Percentiles rank a stretch among this genome's conserved stretches.
Conservation (phyloP, 2,329 filamentous ascomycete species). For the Fusarium heterosporum region DNA sequence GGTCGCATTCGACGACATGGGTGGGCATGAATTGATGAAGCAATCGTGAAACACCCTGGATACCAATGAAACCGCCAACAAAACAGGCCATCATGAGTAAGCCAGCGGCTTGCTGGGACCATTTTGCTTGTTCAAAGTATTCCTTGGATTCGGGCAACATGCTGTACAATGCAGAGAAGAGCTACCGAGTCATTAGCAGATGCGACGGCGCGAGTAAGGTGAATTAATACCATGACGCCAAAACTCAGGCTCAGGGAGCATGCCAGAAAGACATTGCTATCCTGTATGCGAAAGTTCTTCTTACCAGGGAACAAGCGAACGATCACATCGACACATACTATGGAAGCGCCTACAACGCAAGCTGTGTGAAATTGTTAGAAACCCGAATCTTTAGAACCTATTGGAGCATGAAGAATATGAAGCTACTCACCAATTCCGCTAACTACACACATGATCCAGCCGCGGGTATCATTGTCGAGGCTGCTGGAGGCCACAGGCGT, state of each 20-base stretch:
- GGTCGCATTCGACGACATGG: constrained; percentile 84
- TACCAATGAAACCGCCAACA: constrained; percentile 77
- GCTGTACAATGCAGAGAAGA: constrained; percentile 91
- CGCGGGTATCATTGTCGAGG: constrained; percentile 83
- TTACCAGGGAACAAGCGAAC: constrained; percentile 78
- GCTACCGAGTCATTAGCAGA: constrained; percentile 61
- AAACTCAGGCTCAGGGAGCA: constrained; percentile 92
- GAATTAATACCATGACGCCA: constrained; percentile 84
- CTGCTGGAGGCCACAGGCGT: constrained; percentile 54
- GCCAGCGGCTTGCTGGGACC: constrained; percentile 74
- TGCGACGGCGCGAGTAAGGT: neutral
- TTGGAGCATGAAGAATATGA: neutral
- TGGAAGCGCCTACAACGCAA: constrained; percentile 79
- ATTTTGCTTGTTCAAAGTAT: constrained; percentile 78
- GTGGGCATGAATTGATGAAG: constrained; percentile 81
- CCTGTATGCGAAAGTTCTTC: constrained; percentile 84
- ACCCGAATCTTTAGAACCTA: neutral
- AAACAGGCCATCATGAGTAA: constrained; percentile 78
- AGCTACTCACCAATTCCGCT: constrained; percentile 73
- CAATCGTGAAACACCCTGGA: constrained; percentile 77
- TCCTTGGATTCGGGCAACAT: constrained; percentile 89
- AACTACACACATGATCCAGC: constrained; percentile 92
- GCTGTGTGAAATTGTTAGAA: constrained; percentile 50
- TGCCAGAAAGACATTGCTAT: constrained; percentile 89
- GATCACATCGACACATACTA: constrained; percentile 88